Evolutionary conservation across 495 filamentous ascomycete species (phyloP).

Genomic region (Xeromyces bisporus): DNA sequence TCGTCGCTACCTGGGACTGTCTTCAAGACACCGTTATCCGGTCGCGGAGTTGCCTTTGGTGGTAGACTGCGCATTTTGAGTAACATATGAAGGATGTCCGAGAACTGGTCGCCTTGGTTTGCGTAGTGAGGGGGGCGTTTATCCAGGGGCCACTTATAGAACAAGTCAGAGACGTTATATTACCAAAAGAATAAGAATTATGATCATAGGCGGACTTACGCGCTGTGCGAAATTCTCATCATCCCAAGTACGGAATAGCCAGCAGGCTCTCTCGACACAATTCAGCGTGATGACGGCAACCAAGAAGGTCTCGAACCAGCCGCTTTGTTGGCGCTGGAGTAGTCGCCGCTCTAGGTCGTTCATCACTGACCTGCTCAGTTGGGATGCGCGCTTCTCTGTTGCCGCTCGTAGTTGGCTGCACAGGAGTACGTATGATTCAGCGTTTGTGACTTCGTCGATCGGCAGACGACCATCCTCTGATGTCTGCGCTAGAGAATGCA

Average conservation of each 20-base stretch:
- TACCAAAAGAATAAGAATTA: neutral
- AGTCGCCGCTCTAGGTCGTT: constrained; percentile 58
- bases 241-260: constrained; percentile 62
- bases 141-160: constrained; percentile 49
- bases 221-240: constrained; percentile 33
- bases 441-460: constrained; percentile 26
- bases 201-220: constrained; percentile 9
- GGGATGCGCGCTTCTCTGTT: constrained; percentile 52
- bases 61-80: constrained; percentile 54
- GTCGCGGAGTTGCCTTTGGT: constrained; percentile 37
- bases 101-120: constrained; percentile 54
- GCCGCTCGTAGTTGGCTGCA: constrained; percentile 57
- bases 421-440: constrained; percentile 34
- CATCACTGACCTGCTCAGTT: constrained; percentile 49
- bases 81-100: constrained; percentile 57
- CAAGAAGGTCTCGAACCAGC: constrained; percentile 59
- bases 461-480: constrained; percentile 28
- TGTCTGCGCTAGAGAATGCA: constrained; percentile 22
- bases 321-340: constrained; percentile 54
- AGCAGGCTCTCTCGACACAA: constrained; percentile 70
- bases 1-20: constrained; percentile 36
- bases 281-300: constrained; percentile 57
- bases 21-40: constrained; percentile 37
- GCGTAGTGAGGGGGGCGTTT: constrained; percentile 46
- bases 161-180: constrained; percentile 1